A percentile compares a stretch with the other conserved stretches of the same genome.
Conservation (phyloP, 345 rosid genomes). For the Euclidium syriacum region DNA sequence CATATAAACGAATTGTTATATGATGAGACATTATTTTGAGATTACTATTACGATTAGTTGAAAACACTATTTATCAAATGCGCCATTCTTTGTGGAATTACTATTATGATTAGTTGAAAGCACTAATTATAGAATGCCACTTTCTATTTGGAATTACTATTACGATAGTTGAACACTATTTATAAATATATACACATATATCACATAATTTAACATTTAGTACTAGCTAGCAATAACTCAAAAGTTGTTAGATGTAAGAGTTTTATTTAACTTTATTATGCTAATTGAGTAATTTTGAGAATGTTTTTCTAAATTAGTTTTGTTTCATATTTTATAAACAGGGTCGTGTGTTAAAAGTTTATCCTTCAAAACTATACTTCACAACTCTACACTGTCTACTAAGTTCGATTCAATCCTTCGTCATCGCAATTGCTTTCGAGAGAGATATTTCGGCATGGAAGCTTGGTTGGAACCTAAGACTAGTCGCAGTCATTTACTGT, state of each 20-base stretch:
- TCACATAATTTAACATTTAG: too few species aligned
- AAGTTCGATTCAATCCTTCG: slow-evolving; percentile 69
- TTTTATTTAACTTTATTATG: too few species aligned
- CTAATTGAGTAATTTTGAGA: neutral
- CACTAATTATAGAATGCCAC: too few species aligned
- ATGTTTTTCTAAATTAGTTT: neutral
- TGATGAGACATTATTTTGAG: neutral
- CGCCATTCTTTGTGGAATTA: neutral
- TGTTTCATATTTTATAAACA: slow-evolving; percentile 19
- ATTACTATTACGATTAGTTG: neutral
- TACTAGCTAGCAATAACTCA: too few species aligned
- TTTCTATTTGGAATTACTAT: neutral
- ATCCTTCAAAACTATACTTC: slow-evolving; percentile 82
- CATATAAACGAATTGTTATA: neutral
- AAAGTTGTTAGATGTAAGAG: too few species aligned
- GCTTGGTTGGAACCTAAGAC: slow-evolving; percentile 76
- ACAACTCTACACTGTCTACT: slow-evolving; percentile 72
- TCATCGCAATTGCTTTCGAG: slow-evolving; percentile 67
- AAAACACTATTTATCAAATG: too few species aligned
- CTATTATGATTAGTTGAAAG: neutral
- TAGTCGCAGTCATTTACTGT: slow-evolving; percentile 72
- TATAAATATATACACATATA: too few species aligned
- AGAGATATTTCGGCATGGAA: slow-evolving; percentile 72
- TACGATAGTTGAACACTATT: neutral
- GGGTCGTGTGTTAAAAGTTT: slow-evolving; percentile 53